Evolutionary conservation across 23 red algal species (phyloP).

Genomic region (Chondrus crispus): DNA sequence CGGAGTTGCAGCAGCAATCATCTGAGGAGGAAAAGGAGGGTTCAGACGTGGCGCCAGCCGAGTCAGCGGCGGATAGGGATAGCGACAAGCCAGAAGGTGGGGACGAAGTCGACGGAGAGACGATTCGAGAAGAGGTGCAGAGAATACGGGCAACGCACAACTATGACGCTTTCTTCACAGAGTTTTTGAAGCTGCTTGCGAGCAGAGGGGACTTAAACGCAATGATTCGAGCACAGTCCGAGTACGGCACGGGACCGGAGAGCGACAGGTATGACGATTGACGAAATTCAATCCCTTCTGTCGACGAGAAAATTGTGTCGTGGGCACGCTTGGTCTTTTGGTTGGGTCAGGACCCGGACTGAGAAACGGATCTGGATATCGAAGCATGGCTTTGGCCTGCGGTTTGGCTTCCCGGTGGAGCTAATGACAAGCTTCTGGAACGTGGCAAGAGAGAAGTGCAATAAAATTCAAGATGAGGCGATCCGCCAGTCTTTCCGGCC

Average conservation of each 20-base stretch:
- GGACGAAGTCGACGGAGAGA: slow-evolving; percentile 20
- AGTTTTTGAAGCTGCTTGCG: slow-evolving; percentile 63
- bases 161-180: slow-evolving; percentile 52
- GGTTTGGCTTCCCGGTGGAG: too few species aligned
- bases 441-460: too few species aligned
- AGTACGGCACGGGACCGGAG: neutral
- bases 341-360: too few species aligned
- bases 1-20: neutral
- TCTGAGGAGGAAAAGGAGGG: neutral
- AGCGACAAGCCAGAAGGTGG: neutral
- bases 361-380: too few species aligned
- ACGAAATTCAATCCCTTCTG: too few species aligned
- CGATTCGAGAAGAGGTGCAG: slow-evolving; percentile 3
- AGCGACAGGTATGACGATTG: too few species aligned
- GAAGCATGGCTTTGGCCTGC: too few species aligned
- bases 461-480: too few species aligned
- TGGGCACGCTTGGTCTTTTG: too few species aligned
- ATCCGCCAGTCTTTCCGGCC: too few species aligned
- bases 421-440: too few species aligned
- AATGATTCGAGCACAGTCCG: slow-evolving; percentile 1
- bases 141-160: slow-evolving; percentile 53
- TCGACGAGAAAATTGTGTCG: too few species aligned
- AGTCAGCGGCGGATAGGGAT: neutral
- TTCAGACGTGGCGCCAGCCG: neutral
- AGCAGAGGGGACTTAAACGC: slow-evolving; percentile 38